Evolutionary conservation across 345 rosid genomes (phyloP).

Genomic region (Gossypium mustelinum): DNA sequence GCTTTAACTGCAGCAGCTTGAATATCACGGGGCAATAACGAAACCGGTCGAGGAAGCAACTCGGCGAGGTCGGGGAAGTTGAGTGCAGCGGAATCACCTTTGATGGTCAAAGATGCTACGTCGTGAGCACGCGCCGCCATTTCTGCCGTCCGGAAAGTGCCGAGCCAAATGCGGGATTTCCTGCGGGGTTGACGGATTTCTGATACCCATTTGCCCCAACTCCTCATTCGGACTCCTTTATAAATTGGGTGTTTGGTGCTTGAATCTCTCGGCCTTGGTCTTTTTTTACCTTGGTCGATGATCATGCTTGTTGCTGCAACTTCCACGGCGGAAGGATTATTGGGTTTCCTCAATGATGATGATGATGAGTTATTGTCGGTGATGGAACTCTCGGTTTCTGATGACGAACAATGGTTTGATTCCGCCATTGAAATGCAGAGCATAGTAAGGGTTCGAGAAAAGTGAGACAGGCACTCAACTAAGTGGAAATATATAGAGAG

Average conservation of each 20-base stretch:
- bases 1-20: background rate
- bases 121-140: constrained; percentile 99
- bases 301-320: too few relatives aligned
- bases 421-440: too few relatives aligned
- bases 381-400: too few relatives aligned
- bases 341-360: too few relatives aligned
- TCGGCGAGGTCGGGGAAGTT: constrained; percentile 62
- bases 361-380: too few relatives aligned
- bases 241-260: constrained; percentile 49
- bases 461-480: too few relatives aligned
- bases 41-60: constrained; percentile 70
- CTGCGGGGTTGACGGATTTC: constrained; percentile 95
- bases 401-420: too few relatives aligned
- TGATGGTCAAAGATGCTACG: constrained; percentile 80
- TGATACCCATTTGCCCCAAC: constrained; percentile 98
- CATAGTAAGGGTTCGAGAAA: too few relatives aligned
- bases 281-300: background rate
- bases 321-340: too few relatives aligned
- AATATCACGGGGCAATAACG: constrained; percentile 49
- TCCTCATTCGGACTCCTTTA: constrained; percentile 81
- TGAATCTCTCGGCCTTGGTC: constrained; percentile 6
- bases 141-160: constrained; percentile 80
- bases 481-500: too few relatives aligned
- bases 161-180: constrained; percentile 92
- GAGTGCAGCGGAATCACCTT: constrained; percentile 41